Evolutionary conservation across 306 rosid species (phyloP), one percentile per base, ranked within the genome.

Genomic region (Dryas drummondii): DNA sequence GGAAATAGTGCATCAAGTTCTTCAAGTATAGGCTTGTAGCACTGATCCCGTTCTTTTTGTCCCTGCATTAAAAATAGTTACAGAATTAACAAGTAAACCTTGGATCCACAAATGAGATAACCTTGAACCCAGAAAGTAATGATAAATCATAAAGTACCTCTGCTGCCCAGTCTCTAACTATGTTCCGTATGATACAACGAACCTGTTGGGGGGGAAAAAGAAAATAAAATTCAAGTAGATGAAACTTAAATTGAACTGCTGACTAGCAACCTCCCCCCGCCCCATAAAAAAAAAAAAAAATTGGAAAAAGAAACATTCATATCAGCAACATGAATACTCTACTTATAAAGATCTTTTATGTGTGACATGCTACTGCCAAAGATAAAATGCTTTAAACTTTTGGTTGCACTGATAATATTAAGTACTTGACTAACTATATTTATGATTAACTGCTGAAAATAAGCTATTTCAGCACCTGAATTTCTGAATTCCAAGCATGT

Each of bases 111-210:
- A 19, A 74, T 71, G 64, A 16, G 50, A 80, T 45, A 70, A 22
- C 57, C 45, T 65, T 37, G 44, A 53, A 57, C 49, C 56, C 32
- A 69, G 32, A 76, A 42, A 50, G 27, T 41, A 73, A 48, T 9
- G 70, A 56, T 55, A 50, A 70, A 75, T 41, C 70, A 63, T 45
- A 60, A 59, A 7, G 56, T 91, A 94, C 99, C 93, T 94, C 97
- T 59, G 80, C 83, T 12, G 97, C 96, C 99, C 99, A 94, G 67
- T 94, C 99, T 88, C 99, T 90, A 59, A 90, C 97, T 82, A 94
- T 81, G 76, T 87, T 94, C 88, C 97, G 87, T 85, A 90, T 82
- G 53, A 92, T 80, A 69, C 99, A 94, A 52, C 97, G 93, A 54
- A 94, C 97, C 99, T 94, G 87, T 71, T 75, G 53, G 62, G 62